A percentile compares a stretch with the other conserved stretches of the same genome.
Evolutionary conservation across 2,329 filamentous ascomycete genomes (phyloP).

Genomic region (Aaosphaeria pasadenensis): DNA sequence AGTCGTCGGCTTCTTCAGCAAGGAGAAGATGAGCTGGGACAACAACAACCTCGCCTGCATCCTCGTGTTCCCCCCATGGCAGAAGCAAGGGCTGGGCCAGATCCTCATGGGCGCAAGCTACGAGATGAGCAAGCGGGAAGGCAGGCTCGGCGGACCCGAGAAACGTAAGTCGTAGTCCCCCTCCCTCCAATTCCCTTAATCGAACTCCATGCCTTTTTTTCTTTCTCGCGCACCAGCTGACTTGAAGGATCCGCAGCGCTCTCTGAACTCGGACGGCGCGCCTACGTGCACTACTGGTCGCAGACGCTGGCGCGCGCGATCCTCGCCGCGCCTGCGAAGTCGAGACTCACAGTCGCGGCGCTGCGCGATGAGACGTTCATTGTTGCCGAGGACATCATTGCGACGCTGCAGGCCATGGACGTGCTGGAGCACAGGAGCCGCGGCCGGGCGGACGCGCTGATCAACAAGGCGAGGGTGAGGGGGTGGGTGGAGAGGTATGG

Average conservation of each 20-base stretch:
- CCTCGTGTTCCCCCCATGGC: conserved; percentile 91
- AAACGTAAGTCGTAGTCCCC: conserved; percentile 55
- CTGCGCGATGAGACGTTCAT: conserved; percentile 82
- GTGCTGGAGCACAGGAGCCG: conserved; percentile 58
- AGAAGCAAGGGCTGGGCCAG: conserved; percentile 82
- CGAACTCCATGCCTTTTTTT: neutral
- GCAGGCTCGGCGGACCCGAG: conserved; percentile 84
- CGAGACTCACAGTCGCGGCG: conserved; percentile 63
- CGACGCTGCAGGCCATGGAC: conserved; percentile 76
- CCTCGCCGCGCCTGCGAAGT: conserved; percentile 44
- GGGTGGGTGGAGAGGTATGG: conserved; percentile 64
- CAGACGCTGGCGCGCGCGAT: conserved; percentile 74
- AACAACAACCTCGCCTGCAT: conserved; percentile 98
- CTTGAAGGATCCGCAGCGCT: conserved; percentile 51
- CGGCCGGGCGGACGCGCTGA: conserved; percentile 50
- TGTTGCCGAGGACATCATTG: conserved; percentile 76
- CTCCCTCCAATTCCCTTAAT: neutral
- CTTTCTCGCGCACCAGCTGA: neutral
- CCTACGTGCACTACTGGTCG: conserved; percentile 84
- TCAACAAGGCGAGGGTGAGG: conserved; percentile 59
- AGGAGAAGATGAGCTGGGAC: conserved; percentile 98
- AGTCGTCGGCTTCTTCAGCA: conserved; percentile 95
- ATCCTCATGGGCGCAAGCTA: conserved; percentile 92
- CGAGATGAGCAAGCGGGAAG: conserved; percentile 81
- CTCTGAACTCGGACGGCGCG: conserved; percentile 76